Evolutionary conservation across 1,284 basidiomycete genomes (phyloP), one percentile per base, ranked within the genome.

Genomic region (Rhodotorula glutinis): DNA sequence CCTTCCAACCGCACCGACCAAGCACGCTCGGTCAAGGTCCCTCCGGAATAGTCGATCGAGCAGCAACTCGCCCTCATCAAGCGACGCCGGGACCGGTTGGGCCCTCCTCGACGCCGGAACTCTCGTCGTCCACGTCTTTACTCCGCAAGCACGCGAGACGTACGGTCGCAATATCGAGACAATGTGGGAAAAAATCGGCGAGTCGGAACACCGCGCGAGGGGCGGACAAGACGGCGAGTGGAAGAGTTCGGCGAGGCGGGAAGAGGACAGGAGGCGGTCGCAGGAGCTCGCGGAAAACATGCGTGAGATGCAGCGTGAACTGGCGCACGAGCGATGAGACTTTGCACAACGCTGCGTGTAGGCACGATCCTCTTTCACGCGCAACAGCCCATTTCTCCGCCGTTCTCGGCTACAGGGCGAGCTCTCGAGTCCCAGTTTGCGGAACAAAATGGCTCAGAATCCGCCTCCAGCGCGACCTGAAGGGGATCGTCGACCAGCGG

Each of bases 391-490:
- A n/a, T n/a, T n/a, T n/a, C n/a, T n/a, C n/a, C n/a, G n/a, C n/a
- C n/a, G n/a, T n/a, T n/a, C n/a, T n/a, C n/a, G n/a, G n/a, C n/a
- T n/a, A n/a, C n/a, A n/a, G n/a, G n/a, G n/a, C n/a, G n/a, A n/a
- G n/a, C n/a, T n/a, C n/a, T n/a, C n/a, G n/a, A n/a, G n/a, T n/a
- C n/a, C n/a, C n/a, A n/a, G n/a, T n/a, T n/a, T n/a, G n/a, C n/a
- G n/a, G n/a, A n/a, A n/a, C n/a, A n/a, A n/a, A n/a, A n/a, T n/a
- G n/a, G n/a, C n/a, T n/a, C n/a, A n/a, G n/a, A n/a, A n/a, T n/a
- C 77, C 87, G 96, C 63, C 85, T 99, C 70, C 94, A 97, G 81
- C 88, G 94, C 63, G 96, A 98, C 78, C 82, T 99, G 62, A 94
- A 94, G 81, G 87, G 91, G 73, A 82, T 99, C 53, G 96, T 98